These are phyloP conservation scores for Botryotinia convoluta DNA, from an alignment of 2,329 filamentous ascomycete genomes.

Conservation along the genomic window DNA sequence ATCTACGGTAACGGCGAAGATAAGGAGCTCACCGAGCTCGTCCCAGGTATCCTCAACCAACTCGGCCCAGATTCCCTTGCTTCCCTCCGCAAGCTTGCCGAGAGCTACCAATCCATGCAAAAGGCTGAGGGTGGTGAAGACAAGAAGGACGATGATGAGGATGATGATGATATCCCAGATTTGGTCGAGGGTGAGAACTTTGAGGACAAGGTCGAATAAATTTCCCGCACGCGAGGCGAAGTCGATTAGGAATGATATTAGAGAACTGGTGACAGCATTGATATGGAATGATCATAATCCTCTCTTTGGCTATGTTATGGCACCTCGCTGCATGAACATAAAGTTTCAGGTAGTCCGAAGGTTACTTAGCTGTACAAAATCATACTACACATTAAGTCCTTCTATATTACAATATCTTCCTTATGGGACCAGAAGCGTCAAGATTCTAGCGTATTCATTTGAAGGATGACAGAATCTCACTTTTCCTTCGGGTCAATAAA, in stretches of 20 bases:
- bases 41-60: constrained; percentile 99
- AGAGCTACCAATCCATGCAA: constrained; percentile 99
- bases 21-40: constrained; percentile 99
- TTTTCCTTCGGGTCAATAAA: not conserved
- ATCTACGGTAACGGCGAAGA: constrained; percentile 99
- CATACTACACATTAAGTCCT: constrained; percentile 32
- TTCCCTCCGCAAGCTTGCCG: constrained; percentile 94
- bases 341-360: constrained; percentile 35
- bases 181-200: constrained; percentile 97
- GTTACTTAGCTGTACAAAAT: constrained; percentile 38
- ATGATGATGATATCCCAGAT: constrained; percentile 94
- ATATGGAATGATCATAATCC: constrained; percentile 27
- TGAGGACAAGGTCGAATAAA: constrained; percentile 72
- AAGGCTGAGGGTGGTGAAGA: constrained; percentile 80
- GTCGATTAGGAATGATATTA: constrained; percentile 20
- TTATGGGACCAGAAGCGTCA: not conserved
- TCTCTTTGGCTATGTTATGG: constrained; percentile 23
- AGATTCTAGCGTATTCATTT: not conserved
- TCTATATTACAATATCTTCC: constrained; percentile 11
- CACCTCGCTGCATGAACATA: constrained; percentile 29
- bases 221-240: constrained; percentile 5
- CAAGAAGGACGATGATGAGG: constrained; percentile 65
- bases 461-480: not conserved
- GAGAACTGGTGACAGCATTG: constrained; percentile 24
- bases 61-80: constrained; percentile 97